Evolutionary conservation across 768 basidiomycete species (phyloP).

Genomic region (Rossbeevera mucosa): DNA sequence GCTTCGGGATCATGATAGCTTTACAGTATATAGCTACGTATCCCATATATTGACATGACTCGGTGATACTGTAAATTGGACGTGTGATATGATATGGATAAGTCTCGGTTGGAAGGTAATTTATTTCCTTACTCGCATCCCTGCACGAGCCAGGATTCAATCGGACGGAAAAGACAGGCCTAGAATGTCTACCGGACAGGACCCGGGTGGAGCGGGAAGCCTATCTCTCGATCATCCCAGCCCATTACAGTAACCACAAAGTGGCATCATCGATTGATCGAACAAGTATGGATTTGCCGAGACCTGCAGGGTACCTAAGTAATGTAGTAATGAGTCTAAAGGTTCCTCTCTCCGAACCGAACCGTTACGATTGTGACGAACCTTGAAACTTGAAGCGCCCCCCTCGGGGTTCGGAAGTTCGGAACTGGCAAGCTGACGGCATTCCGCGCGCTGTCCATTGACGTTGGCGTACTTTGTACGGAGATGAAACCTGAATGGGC

Average conservation of each 20-base stretch:
- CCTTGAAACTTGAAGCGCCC: no score
- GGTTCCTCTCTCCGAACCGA: neutral
- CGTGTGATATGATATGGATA: neutral
- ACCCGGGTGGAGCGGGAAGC: neutral
- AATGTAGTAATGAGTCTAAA: neutral
- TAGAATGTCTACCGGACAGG: neutral
- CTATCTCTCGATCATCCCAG: neutral
- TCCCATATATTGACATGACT: neutral
- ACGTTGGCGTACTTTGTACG: neutral
- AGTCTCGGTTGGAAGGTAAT: neutral
- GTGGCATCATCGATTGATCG: neutral
- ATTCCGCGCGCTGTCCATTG: neutral
- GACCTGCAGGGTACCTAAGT: no score
- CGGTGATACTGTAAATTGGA: neutral
- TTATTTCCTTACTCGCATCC: neutral
- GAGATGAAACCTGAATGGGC: conserved; percentile 1
- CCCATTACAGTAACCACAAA: no score
- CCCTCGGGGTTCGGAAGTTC: neutral
- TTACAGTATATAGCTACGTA: no score
- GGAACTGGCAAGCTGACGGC: neutral
- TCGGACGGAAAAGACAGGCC: neutral
- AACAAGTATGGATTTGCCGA: neutral
- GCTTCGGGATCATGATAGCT: neutral
- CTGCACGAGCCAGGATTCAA: neutral
- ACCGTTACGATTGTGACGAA: neutral